These are phyloP conservation scores for Plasmodium yoelii DNA, from an alignment of 169 alveolate species.

Conservation along the genomic window DNA sequence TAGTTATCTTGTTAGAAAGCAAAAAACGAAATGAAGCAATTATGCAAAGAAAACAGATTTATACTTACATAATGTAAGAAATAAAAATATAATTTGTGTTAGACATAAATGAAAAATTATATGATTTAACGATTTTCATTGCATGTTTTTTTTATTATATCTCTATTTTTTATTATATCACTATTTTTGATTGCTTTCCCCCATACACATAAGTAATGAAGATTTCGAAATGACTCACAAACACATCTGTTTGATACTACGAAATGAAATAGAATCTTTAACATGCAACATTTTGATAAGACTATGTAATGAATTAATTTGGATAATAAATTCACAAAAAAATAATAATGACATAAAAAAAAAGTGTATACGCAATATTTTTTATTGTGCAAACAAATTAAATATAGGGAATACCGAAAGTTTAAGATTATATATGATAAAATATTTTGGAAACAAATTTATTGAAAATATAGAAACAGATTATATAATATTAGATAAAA, in stretches of 20 bases:
- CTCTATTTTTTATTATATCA: not conserved
- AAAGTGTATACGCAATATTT: constrained; percentile 43
- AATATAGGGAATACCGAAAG: constrained; percentile 41
- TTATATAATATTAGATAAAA: constrained; percentile 16
- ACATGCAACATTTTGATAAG: constrained; percentile 17
- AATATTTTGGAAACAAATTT: constrained; percentile 31
- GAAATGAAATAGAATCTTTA: constrained; percentile 22
- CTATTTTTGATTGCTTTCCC: constrained; percentile 1
- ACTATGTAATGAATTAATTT: constrained; percentile 31
- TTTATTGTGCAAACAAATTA: constrained; percentile 50
- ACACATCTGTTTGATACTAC: constrained; percentile 27
- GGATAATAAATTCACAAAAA: not conserved
- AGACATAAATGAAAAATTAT: no score
- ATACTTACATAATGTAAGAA: constrained; percentile 23
- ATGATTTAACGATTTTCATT: no score
- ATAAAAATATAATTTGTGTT: not conserved
- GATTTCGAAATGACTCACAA: constrained; percentile 25
- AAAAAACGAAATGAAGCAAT: constrained; percentile 39
- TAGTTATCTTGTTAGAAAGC: constrained; percentile 43
- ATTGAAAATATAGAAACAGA: constrained; percentile 41
- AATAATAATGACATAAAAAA: constrained; percentile 13
- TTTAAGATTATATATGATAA: constrained; percentile 28
- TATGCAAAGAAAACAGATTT: constrained; percentile 38
- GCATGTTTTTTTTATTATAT: no score
- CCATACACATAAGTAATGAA: constrained; percentile 7